Evolutionary conservation across 768 basidiomycete species (phyloP).

Genomic region (Rhodotorula sphaerocarpa): DNA sequence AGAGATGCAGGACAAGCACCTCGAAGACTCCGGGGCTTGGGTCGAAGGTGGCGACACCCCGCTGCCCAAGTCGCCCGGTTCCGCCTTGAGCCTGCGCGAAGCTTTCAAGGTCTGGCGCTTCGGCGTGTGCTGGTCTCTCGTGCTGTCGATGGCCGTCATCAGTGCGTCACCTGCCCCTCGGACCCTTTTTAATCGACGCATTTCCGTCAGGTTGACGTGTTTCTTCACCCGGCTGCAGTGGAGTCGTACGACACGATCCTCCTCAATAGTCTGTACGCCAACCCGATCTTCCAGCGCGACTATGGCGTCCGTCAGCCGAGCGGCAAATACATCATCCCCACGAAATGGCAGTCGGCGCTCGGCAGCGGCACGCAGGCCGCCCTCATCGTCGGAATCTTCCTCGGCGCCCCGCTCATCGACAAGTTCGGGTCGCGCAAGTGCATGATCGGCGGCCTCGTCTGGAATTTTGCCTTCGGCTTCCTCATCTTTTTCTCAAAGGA

Average conservation of each 20-base stretch:
- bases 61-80: not conserved
- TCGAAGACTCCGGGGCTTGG: not conserved
- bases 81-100: not conserved
- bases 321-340: constrained; percentile 1
- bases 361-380: not conserved
- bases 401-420: constrained; percentile 1
- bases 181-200: too few species aligned
- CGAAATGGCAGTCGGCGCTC: not conserved
- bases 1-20: not conserved
- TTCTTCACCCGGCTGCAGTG: not conserved
- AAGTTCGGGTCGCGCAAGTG: not conserved
- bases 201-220: too few species aligned
- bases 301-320: not conserved
- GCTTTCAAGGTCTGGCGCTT: not conserved
- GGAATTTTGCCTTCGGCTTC: not conserved
- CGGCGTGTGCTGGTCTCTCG: not conserved
- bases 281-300: not conserved
- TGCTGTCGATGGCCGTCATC: not conserved
- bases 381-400: not conserved
- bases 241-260: constrained; percentile 6
- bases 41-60: not conserved
- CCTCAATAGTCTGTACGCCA: constrained; percentile 1
- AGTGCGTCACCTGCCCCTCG: too few species aligned
- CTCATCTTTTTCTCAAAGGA: not conserved
- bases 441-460: not conserved